Evolutionary conservation across 345 rosid genomes (phyloP).

Genomic region (Linum tenue): DNA sequence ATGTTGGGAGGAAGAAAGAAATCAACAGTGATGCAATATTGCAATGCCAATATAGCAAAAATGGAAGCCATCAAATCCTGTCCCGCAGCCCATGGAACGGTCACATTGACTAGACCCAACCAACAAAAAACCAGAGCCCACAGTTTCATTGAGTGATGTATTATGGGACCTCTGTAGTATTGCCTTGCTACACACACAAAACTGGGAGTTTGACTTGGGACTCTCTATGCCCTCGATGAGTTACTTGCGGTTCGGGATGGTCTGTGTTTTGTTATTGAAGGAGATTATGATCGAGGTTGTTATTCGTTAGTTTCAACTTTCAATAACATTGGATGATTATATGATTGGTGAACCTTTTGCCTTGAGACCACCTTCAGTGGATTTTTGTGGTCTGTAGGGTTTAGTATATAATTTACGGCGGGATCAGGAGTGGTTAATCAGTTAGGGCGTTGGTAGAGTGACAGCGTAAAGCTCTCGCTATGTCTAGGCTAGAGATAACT

Average conservation of each 20-base stretch:
- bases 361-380: too few relatives aligned
- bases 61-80: slow-evolving; percentile 2
- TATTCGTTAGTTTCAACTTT: slow-evolving; percentile 3
- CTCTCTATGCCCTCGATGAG: neutral
- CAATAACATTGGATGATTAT: neutral
- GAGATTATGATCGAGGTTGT: neutral
- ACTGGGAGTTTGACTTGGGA: neutral
- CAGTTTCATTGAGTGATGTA: too few relatives aligned
- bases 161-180: neutral
- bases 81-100: slow-evolving; percentile 20
- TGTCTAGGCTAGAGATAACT: too few relatives aligned
- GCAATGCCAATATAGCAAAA: neutral
- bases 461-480: too few relatives aligned
- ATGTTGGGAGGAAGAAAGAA: neutral
- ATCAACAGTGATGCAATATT: neutral
- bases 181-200: neutral
- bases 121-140: slow-evolving; percentile 8
- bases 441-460: too few relatives aligned
- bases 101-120: too few relatives aligned
- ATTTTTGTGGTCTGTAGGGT: too few relatives aligned
- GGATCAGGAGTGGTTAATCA: too few relatives aligned
- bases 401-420: too few relatives aligned
- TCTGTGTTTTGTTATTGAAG: neutral
- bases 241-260: slow-evolving; percentile 7
- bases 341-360: too few relatives aligned